Evolutionary conservation across 257 asterid genomes (phyloP).

Genomic region (Phtheirospermum japonicum): DNA sequence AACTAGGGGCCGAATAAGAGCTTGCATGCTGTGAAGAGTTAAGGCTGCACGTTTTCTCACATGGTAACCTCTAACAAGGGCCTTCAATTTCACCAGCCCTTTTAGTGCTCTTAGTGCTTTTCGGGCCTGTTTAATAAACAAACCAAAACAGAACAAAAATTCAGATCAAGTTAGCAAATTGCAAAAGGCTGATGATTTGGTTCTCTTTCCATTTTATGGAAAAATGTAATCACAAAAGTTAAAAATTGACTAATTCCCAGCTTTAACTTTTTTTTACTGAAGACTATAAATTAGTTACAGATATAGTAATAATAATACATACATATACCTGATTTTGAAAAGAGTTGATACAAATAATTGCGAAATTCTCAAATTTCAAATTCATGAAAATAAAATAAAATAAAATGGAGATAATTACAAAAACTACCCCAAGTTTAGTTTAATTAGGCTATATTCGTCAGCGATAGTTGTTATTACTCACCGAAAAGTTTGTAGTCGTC

Average conservation of each 20-base stretch:
- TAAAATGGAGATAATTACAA: too few species aligned
- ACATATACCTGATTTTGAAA: slow-evolving; percentile 2
- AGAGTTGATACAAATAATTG: slow-evolving; percentile 7
- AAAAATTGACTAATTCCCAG: neutral
- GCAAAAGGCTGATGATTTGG: neutral
- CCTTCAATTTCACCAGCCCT: slow-evolving; percentile 93
- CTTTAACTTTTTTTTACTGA: neutral
- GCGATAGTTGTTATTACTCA: too few species aligned
- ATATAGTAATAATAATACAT: slow-evolving; percentile 6
- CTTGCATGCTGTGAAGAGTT: slow-evolving; percentile 85
- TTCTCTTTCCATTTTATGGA: neutral
- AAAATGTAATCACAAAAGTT: neutral
- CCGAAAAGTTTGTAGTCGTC: slow-evolving; percentile 89
- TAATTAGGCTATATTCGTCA: too few species aligned
- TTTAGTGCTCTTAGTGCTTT: slow-evolving; percentile 85
- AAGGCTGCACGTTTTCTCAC: slow-evolving; percentile 92
- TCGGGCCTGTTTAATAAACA: slow-evolving; percentile 55
- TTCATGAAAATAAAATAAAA: slow-evolving; percentile 1
- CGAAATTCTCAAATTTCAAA: slow-evolving; percentile 34
- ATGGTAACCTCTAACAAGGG: slow-evolving; percentile 79
- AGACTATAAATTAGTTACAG: neutral
- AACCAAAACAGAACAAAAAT: neutral
- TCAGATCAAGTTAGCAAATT: neutral
- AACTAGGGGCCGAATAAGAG: slow-evolving; percentile 84
- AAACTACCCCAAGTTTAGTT: too few species aligned